A percentile compares a stretch with the other conserved stretches of the same genome.
phyloP scores from a whole-genome alignment of 2,329 filamentous ascomycete species.

The Trichophyton rubrum region DNA sequence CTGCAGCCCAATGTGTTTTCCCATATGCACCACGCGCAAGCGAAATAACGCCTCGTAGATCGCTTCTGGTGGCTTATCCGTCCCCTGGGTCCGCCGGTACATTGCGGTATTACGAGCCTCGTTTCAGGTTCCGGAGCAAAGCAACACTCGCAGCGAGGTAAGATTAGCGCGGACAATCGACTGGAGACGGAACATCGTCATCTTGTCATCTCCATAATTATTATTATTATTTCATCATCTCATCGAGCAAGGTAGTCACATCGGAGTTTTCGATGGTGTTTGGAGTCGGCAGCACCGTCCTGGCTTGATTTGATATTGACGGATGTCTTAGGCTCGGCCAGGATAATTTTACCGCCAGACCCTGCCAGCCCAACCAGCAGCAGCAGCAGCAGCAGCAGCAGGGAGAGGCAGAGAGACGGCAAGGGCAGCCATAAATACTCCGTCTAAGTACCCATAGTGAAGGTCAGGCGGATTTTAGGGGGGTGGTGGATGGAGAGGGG shows the following conservation, averaged over 20 bases:
- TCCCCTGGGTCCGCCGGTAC: conserved; percentile 1
- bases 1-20: conserved; percentile 1
- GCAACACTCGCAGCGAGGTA: neutral
- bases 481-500: neutral
- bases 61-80: conserved; percentile 1
- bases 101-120: conserved; percentile 3
- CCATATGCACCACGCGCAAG: neutral
- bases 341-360: neutral
- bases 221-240: neutral
- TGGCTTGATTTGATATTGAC: neutral
- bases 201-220: neutral
- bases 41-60: conserved; percentile 5
- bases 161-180: neutral
- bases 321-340: neutral
- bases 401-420: neutral
- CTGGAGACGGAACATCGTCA: neutral
- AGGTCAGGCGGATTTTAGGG: neutral
- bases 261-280: neutral
- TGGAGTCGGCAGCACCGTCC: neutral
- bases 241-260: neutral
- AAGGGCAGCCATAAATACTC: neutral
- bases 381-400: too few relatives aligned
- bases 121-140: neutral
- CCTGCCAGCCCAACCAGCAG: neutral
- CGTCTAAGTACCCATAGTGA: too few relatives aligned